Percentiles rank a stretch among this genome's conserved stretches.
Conservation (phyloP, 1,139 yeast species). For the Nadsonia commutata region DNA sequence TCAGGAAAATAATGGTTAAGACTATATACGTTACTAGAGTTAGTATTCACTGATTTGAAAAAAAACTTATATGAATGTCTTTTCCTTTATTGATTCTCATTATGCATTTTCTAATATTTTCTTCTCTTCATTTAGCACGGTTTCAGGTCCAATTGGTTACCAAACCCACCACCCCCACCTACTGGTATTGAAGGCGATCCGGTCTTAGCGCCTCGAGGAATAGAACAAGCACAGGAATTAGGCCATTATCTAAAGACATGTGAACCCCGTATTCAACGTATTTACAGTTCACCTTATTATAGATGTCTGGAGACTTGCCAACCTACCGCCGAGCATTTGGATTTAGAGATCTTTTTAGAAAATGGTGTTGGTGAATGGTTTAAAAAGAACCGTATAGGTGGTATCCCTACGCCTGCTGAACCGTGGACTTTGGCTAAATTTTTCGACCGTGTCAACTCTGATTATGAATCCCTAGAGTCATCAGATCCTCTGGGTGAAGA, state of each 20-base stretch:
- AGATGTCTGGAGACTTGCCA: conserved; percentile 75
- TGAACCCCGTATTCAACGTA: conserved; percentile 40
- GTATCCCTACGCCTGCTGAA: conserved; percentile 33
- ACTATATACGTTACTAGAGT: no score
- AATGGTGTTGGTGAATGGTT: conserved; percentile 44
- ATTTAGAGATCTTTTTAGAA: conserved; percentile 46
- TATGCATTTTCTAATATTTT: no score
- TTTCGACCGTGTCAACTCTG: conserved; percentile 31
- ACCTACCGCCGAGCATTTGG: conserved; percentile 45
- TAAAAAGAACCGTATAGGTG: conserved; percentile 15
- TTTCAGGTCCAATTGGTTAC: conserved; percentile 63
- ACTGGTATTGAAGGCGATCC: conserved; percentile 79
- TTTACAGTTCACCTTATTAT: conserved; percentile 74
- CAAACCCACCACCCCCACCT: conserved; percentile 47
- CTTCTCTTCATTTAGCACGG: conserved; percentile 37
- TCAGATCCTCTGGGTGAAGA: conserved; percentile 59
- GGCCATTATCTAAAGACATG: conserved; percentile 33
- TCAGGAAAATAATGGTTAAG: no score
- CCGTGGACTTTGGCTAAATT: conserved; percentile 32
- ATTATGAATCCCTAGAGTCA: conserved; percentile 31
- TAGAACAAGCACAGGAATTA: conserved; percentile 62
- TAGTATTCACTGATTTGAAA: no score
- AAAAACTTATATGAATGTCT: no score
- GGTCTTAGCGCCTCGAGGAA: conserved; percentile 65
- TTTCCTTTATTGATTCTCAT: no score